Evolutionary conservation across 441 rosid species (phyloP).

Genomic region (Erysimum cheiri): DNA sequence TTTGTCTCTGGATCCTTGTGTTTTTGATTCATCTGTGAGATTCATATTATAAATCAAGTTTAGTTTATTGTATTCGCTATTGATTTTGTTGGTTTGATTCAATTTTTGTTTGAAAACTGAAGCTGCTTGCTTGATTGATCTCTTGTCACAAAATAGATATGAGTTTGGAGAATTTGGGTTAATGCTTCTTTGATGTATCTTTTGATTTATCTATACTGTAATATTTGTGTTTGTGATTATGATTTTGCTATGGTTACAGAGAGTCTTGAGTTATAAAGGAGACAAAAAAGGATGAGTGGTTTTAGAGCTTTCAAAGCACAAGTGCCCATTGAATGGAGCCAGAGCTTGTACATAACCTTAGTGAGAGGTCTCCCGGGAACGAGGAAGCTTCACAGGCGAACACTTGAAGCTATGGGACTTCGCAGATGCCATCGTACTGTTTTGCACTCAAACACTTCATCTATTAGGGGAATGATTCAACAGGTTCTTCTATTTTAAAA

Average conservation of each 20-base stretch:
- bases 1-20: neutral
- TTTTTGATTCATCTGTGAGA: neutral
- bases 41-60: neutral
- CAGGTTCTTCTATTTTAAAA: slow-evolving; percentile 55
- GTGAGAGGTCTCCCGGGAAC: slow-evolving; percentile 96
- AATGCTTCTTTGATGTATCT: slow-evolving; percentile 26
- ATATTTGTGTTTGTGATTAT: slow-evolving; percentile 30
- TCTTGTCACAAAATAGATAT: neutral
- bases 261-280: neutral
- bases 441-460: slow-evolving; percentile 79
- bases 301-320: slow-evolving; percentile 74
- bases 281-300: slow-evolving; percentile 37
- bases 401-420: slow-evolving; percentile 89
- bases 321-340: slow-evolving; percentile 80
- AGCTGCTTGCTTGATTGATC: slow-evolving; percentile 3
- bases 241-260: slow-evolving; percentile 17
- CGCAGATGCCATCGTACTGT: slow-evolving; percentile 90
- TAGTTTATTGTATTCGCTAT: too few species aligned
- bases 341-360: slow-evolving; percentile 77
- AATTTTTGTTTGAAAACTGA: neutral
- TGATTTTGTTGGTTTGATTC: neutral
- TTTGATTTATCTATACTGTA: slow-evolving; percentile 36
- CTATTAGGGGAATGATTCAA: slow-evolving; percentile 87
- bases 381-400: slow-evolving; percentile 87
- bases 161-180: neutral